Conservation (phyloP, 2,329 filamentous ascomycete genomes). For the Stachybotrys chartarum region DNA sequence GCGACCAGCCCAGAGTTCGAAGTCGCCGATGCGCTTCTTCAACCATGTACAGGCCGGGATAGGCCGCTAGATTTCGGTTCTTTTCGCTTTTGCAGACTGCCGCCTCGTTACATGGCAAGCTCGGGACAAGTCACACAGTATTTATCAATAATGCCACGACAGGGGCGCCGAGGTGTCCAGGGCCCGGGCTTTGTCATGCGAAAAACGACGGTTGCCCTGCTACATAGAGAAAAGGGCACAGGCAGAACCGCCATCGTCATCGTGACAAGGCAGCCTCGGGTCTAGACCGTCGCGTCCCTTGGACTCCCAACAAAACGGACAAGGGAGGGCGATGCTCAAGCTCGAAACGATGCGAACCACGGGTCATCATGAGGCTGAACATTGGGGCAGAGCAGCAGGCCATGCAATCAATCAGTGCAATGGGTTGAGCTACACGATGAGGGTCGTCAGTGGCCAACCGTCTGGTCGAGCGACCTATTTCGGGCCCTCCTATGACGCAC, state of each 20-base stretch:
- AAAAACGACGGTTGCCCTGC: no score
- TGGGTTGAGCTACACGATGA: no score
- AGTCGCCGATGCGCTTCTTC: neutral
- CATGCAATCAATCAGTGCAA: neutral
- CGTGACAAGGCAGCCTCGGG: neutral
- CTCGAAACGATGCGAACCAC: neutral
- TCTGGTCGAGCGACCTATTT: neutral
- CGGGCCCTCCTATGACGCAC: neutral
- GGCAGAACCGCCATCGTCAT: neutral
- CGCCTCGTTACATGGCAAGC: no score
- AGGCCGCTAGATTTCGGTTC: neutral
- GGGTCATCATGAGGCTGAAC: neutral
- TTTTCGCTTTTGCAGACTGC: neutral
- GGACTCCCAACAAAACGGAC: no score
- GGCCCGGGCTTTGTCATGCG: no score
- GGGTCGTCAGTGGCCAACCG: neutral
- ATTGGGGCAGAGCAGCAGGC: neutral
- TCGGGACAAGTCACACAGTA: neutral
- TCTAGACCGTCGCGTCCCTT: neutral
- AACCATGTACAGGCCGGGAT: neutral
- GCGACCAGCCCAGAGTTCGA: neutral
- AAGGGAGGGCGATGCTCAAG: neutral
- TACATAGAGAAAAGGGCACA: neutral
- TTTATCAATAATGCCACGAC: neutral
- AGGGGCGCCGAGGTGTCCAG: no score